Percentiles rank a stretch among this genome's conserved stretches.
Evolutionary conservation across 352 stramenopile species (phyloP).

Genomic region (Phytophthora macrochlamydospora): DNA sequence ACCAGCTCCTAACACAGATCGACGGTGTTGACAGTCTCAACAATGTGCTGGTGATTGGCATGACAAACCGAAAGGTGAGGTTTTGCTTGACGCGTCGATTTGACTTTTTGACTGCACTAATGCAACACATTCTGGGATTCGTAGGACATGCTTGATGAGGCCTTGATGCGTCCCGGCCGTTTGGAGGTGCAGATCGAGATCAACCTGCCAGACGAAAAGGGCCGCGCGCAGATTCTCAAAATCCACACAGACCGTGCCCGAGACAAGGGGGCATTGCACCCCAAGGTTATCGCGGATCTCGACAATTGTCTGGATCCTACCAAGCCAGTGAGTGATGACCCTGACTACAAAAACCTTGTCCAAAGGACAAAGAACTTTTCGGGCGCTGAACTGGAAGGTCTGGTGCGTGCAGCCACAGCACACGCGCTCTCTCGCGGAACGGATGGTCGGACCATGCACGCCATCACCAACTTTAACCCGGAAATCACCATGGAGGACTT

Average conservation of each 20-base stretch:
- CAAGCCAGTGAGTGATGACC: constrained; percentile 67
- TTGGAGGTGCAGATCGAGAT: constrained; percentile 99
- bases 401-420: constrained; percentile 94
- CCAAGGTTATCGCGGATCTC: constrained; percentile 76
- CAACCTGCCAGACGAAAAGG: constrained; percentile 95
- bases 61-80: constrained; percentile 98
- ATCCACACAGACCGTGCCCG: constrained; percentile 96
- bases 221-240: constrained; percentile 97
- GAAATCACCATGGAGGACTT: constrained; percentile 94
- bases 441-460: constrained; percentile 85
- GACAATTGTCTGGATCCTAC: constrained; percentile 73
- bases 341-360: constrained; percentile 91
- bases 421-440: constrained; percentile 85
- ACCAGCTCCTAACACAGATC: constrained; percentile 99
- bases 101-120: not conserved
- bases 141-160: constrained; percentile 94
- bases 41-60: constrained; percentile 99
- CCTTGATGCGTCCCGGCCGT: constrained; percentile 97
- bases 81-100: not conserved
- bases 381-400: constrained; percentile 97
- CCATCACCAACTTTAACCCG: constrained; percentile 76
- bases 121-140: constrained; percentile 6
- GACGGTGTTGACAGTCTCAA: constrained; percentile 99
- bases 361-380: constrained; percentile 99
- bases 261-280: constrained; percentile 74